phyloP scores from a whole-genome alignment of 2,329 filamentous ascomycete genomes.

The Aspergillus fumigatus region DNA sequence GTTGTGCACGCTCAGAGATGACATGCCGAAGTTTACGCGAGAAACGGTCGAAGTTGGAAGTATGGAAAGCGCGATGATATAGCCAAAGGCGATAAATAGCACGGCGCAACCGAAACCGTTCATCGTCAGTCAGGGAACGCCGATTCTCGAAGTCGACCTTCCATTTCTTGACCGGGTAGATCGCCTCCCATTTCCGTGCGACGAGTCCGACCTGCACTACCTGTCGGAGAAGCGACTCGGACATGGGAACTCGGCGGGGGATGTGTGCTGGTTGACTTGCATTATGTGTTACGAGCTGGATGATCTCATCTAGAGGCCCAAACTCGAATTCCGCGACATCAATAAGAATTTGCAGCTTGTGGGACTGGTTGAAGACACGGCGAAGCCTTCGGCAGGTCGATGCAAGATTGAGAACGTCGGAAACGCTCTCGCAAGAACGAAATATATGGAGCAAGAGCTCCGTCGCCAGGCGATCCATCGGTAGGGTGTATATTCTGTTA shows the following conservation, averaged over 20 bases:
- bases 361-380: constrained; percentile 49
- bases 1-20: constrained; percentile 49
- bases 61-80: constrained; percentile 57
- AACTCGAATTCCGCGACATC: constrained; percentile 52
- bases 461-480: constrained; percentile 52
- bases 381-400: constrained; percentile 53
- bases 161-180: constrained; percentile 63
- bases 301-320: constrained; percentile 55
- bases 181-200: constrained; percentile 54
- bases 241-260: constrained; percentile 50
- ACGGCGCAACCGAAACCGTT: constrained; percentile 50
- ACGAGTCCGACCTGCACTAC: constrained; percentile 51
- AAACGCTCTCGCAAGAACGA: constrained; percentile 48
- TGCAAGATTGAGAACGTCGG: constrained; percentile 52
- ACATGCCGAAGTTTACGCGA: constrained; percentile 45
- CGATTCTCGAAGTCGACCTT: constrained; percentile 53
- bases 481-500: constrained; percentile 31
- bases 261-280: constrained; percentile 55
- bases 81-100: constrained; percentile 60
- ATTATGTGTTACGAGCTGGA: constrained; percentile 59
- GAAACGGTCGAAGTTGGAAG: constrained; percentile 46
- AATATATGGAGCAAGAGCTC: constrained; percentile 57
- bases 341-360: constrained; percentile 52
- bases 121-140: constrained; percentile 47
- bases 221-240: constrained; percentile 52